These are phyloP conservation scores for Rhodotorula sp. DNA, from an alignment of 1,284 basidiomycete genomes.

Conservation along the genomic window DNA sequence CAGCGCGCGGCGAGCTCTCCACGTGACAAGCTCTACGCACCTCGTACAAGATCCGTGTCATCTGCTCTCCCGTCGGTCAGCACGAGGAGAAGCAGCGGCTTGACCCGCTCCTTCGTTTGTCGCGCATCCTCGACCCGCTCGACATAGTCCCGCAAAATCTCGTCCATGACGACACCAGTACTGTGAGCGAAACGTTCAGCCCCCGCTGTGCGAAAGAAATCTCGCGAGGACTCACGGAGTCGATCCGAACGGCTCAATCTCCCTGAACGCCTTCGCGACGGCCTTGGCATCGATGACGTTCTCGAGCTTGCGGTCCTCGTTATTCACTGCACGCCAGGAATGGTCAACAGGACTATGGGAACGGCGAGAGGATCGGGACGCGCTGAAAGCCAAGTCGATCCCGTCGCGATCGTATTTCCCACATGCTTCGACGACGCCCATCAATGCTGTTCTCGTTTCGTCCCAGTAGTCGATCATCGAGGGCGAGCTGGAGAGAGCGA, in stretches of 20 bases:
- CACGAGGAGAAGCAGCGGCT: constrained; percentile 32
- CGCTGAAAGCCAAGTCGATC: constrained; percentile 12
- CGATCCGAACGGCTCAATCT: constrained; percentile 5
- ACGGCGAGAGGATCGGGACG: no score
- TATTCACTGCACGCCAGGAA: constrained; percentile 9
- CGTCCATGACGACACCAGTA: constrained; percentile 31
- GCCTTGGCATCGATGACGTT: constrained; percentile 10
- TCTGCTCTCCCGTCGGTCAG: constrained; percentile 38
- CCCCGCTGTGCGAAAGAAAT: no score
- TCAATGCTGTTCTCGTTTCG: constrained; percentile 20
- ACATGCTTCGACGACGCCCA: constrained; percentile 18
- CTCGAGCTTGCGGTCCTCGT: constrained; percentile 8
- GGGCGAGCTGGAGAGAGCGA: background rate
- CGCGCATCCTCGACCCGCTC: constrained; percentile 37
- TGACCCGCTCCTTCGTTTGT: constrained; percentile 12
- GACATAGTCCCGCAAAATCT: constrained; percentile 33
- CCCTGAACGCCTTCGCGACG: constrained; percentile 16
- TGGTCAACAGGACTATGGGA: no score
- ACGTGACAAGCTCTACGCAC: background rate
- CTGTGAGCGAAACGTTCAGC: background rate
- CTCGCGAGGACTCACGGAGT: constrained; percentile 20
- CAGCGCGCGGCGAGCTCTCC: background rate
- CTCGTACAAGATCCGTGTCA: constrained; percentile 27
- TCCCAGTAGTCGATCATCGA: constrained; percentile 27
- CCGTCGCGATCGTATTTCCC: constrained; percentile 19